phyloP scores from a whole-genome alignment of 345 rosid species.

The Salix caprea region DNA sequence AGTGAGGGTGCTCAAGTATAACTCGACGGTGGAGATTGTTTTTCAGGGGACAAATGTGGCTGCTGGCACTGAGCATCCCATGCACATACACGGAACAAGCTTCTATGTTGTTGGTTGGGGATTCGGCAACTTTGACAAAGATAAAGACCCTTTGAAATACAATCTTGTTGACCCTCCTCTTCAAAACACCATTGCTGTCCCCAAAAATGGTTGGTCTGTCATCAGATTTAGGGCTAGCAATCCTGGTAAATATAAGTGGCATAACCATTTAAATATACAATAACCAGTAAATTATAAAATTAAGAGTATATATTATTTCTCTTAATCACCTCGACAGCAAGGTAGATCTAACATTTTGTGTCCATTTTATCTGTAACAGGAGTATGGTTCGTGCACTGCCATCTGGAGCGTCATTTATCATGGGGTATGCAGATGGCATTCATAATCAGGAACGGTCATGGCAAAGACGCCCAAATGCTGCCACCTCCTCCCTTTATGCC shows the following conservation, averaged over 20 bases:
- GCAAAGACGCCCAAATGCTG: conserved; percentile 28
- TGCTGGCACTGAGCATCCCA: conserved; percentile 33
- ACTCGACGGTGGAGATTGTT: conserved; percentile 26
- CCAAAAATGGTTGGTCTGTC: conserved; percentile 13
- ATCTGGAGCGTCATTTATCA: conserved; percentile 49
- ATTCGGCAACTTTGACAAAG: conserved; percentile 21
- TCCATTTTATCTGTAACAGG: conserved; percentile 23
- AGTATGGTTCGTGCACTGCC: conserved; percentile 75
- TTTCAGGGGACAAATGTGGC: conserved; percentile 34
- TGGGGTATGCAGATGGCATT: conserved; percentile 70
- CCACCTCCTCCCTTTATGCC: conserved; percentile 60
- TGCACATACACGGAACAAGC: conserved; percentile 35
- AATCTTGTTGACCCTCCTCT: conserved; percentile 28
- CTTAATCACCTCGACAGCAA: background rate
- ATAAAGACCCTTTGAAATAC: conserved; percentile 19
- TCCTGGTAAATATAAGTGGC: conserved; percentile 2
- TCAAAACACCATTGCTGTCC: conserved; percentile 12
- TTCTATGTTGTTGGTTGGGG: conserved; percentile 29
- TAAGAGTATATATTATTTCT: background rate
- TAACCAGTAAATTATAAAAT: no score
- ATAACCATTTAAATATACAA: no score
- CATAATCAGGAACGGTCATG: conserved; percentile 41
- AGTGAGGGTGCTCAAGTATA: conserved; percentile 27
- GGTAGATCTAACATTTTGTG: background rate
- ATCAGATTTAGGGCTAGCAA: conserved; percentile 11